Percentiles rank a stretch among this genome's conserved stretches.
Evolutionary conservation across 495 filamentous ascomycete species (phyloP).

Genomic region (Penicillium subrubescens): DNA sequence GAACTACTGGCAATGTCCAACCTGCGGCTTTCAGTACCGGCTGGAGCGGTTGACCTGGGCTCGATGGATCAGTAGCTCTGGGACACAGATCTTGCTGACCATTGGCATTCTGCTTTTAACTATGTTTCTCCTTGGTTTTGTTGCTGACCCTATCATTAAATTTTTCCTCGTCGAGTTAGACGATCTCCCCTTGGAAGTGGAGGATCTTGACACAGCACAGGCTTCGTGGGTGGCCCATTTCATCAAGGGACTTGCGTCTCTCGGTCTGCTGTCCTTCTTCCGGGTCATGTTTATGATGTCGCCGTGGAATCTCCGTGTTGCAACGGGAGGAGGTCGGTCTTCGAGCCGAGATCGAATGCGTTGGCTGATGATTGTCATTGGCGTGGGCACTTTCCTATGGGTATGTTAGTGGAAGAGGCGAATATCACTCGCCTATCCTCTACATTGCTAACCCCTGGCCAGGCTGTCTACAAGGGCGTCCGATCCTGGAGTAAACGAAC

Average conservation of each 20-base stretch:
- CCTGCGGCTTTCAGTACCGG: conserved; percentile 83
- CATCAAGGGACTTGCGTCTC: conserved; percentile 78
- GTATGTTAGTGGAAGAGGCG: conserved; percentile 55
- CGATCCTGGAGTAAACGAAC: conserved; percentile 66
- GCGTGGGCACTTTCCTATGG: conserved; percentile 77
- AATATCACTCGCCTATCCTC: not conserved
- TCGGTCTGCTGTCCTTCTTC: conserved; percentile 83
- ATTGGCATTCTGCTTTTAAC: conserved; percentile 65
- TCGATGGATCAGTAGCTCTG: conserved; percentile 68
- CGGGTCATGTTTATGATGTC: conserved; percentile 76
- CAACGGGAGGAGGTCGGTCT: conserved; percentile 43
- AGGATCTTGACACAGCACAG: conserved; percentile 34
- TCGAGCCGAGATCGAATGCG: conserved; percentile 75
- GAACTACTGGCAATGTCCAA: conserved; percentile 86
- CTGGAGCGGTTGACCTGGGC: conserved; percentile 78
- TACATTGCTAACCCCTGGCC: conserved; percentile 27
- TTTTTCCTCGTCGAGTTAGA: conserved; percentile 77
- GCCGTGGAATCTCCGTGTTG: conserved; percentile 46
- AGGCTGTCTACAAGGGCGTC: conserved; percentile 82
- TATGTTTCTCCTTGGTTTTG: conserved; percentile 80
- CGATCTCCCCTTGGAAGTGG: conserved; percentile 38
- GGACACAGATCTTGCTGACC: conserved; percentile 66
- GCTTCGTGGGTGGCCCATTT: conserved; percentile 78
- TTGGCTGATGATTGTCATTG: conserved; percentile 76
- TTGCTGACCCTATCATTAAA: conserved; percentile 91